Percentiles rank a stretch among this genome's conserved stretches.
phyloP scores from a whole-genome alignment of 2,329 filamentous ascomycete genomes.

The Elsinoe australis region DNA sequence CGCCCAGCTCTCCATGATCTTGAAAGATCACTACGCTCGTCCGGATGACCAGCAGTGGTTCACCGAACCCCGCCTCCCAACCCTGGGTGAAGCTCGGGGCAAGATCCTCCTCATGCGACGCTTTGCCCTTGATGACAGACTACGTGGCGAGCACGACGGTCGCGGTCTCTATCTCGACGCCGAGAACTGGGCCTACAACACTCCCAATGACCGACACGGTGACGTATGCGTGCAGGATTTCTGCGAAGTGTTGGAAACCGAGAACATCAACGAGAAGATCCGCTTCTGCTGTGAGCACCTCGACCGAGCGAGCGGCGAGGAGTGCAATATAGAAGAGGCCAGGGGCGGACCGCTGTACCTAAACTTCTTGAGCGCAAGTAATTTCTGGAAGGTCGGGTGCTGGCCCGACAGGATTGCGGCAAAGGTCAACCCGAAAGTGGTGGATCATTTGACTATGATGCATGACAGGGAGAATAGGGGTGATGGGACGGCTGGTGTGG shows the following conservation, averaged over 20 bases:
- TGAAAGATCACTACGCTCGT: conserved; percentile 64
- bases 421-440: conserved; percentile 73
- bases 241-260: conserved; percentile 72
- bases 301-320: conserved; percentile 50
- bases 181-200: conserved; percentile 77
- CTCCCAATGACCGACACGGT: conserved; percentile 65
- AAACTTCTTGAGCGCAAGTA: conserved; percentile 85
- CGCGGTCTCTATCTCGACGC: conserved; percentile 53
- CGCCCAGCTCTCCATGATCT: conserved; percentile 64
- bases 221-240: conserved; percentile 86
- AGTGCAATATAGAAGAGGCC: conserved; percentile 31
- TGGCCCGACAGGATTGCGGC: conserved; percentile 91
- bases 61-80: conserved; percentile 67
- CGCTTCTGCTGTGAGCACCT: conserved; percentile 65
- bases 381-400: conserved; percentile 86
- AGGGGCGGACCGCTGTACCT: conserved; percentile 62
- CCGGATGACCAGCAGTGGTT: conserved; percentile 60
- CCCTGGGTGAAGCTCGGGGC: conserved; percentile 68
- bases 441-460: conserved; percentile 48
- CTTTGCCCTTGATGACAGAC: conserved; percentile 57
- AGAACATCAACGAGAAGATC: conserved; percentile 76
- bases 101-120: conserved; percentile 79
- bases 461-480: conserved; percentile 28
- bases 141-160: conserved; percentile 46
- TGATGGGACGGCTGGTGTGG: conserved; percentile 68